Base-by-base conservation (phyloP, 768 basidiomycete genomes). In the Candolleomyces efflorescens region DNA sequence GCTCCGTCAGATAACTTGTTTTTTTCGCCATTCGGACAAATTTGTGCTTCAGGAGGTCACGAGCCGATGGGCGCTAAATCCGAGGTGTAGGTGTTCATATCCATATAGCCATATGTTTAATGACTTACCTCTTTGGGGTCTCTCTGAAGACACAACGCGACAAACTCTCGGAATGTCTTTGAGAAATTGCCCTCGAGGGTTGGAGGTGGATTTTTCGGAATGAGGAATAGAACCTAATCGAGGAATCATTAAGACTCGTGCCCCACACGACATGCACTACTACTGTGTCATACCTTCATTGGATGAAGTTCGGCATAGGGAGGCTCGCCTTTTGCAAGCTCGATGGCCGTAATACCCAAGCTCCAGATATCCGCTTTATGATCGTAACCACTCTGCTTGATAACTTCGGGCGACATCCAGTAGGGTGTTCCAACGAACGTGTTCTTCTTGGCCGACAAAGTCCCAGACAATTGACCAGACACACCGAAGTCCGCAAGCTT, bases 321-420 rank as follows among this genome's bases (percentile, higher is more conserved):
- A 38, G 97, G 97, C 69, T 98, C 96, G 26, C 96, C 96, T 71
- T 90, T 95, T 1, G 97, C 97, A 64, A 99, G 79, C 70, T 99
- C 97, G 63, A 98, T 98, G 27, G 94, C 92, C 6, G 97, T 99
- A 64, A 96, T 96, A 13, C 96, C 97, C 61, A 99, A 75, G 71
- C 90, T 93, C 97, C 97, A 99, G 50, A 99, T 98, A 71, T 99
- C 97, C 15, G 97, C 97, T 69, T 98, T 98, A 70, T 95, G 90
- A 66, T 98, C 97, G 73, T 99, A 99, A 3, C 97, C 97, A 56
- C 94, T 96, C 74, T 99, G 97, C 71, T 98, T 98, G 78, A 99
- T 99, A 22, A 98, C 95, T 69, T 99, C 97, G 5, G 97, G 97
- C 6, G 93, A 94, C 97, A 99, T 99, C 97, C 97, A 99, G 69